Evolutionary conservation across 129 eudicot genomes (phyloP).

Genomic region (Lactuca saligna): DNA sequence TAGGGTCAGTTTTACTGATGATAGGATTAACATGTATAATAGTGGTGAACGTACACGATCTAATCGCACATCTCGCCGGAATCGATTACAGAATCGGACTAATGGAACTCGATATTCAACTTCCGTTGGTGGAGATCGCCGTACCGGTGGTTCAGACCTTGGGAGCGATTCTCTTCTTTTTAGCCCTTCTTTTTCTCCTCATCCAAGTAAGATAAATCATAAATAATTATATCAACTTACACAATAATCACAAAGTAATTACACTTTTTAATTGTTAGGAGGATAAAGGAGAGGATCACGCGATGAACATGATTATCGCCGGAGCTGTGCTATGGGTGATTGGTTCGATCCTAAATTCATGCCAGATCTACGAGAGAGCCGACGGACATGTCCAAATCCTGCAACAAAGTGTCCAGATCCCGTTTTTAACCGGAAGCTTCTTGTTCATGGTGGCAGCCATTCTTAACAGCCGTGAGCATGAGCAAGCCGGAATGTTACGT

Average conservation of each 20-base stretch:
- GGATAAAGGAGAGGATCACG: constrained; percentile 59
- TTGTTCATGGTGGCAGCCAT: constrained; percentile 67
- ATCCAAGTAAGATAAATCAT: constrained; percentile 44
- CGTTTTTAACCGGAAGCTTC: constrained; percentile 76
- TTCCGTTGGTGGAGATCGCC: constrained; percentile 68
- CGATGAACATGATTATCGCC: constrained; percentile 66
- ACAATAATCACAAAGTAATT: background rate
- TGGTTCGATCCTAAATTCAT: constrained; percentile 79
- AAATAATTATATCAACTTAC: no score
- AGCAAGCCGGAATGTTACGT: constrained; percentile 34
- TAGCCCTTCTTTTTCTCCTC: constrained; percentile 64
- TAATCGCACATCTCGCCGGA: constrained; percentile 79
- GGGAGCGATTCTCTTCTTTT: constrained; percentile 52
- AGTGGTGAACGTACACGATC: constrained; percentile 69
- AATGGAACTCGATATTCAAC: constrained; percentile 63
- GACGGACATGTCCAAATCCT: constrained; percentile 90
- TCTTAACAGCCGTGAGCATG: constrained; percentile 51
- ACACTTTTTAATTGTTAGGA: constrained; percentile 40
- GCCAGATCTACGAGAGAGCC: constrained; percentile 89
- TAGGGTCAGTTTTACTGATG: constrained; percentile 62
- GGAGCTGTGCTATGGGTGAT: constrained; percentile 71
- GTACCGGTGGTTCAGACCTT: constrained; percentile 64
- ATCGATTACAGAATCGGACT: constrained; percentile 62
- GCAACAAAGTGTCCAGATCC: constrained; percentile 74
- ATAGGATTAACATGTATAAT: constrained; percentile 41